Percentiles rank a stretch among this genome's conserved stretches.
These are phyloP conservation scores for Plectosphaerella sp. DNA, from an alignment of 2,329 filamentous ascomycete genomes.

Conservation along the genomic window DNA sequence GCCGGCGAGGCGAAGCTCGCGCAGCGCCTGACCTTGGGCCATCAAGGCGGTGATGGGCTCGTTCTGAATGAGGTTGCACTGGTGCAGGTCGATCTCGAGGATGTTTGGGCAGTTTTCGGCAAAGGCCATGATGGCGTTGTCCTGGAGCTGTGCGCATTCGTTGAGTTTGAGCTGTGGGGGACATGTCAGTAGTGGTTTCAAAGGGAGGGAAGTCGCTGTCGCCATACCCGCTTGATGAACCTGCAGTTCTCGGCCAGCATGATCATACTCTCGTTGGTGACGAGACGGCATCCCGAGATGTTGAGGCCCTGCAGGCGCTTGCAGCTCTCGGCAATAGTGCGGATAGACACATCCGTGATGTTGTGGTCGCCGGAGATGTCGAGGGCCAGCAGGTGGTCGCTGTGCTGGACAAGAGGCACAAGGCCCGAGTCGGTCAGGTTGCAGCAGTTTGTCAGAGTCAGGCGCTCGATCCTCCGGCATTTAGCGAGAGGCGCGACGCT, in stretches of 20 bases:
- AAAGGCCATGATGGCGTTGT: constrained; percentile 78
- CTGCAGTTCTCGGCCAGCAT: constrained; percentile 76
- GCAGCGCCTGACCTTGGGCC: constrained; percentile 72
- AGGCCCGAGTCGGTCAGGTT: constrained; percentile 81
- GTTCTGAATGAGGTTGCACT: constrained; percentile 77
- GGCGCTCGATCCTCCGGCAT: constrained; percentile 86
- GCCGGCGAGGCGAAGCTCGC: constrained; percentile 82
- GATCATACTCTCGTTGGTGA: constrained; percentile 83
- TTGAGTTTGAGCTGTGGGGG: constrained; percentile 81
- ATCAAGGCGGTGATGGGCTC: constrained; percentile 78
- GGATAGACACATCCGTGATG: constrained; percentile 78
- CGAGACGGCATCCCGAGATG: constrained; percentile 76
- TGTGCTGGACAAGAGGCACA: constrained; percentile 72
- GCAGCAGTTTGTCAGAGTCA: constrained; percentile 88
- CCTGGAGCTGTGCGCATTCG: constrained; percentile 79
- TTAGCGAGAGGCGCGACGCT: constrained; percentile 76
- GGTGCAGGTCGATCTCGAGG: constrained; percentile 91
- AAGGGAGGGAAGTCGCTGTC: neutral
- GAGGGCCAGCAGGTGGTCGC: constrained; percentile 76
- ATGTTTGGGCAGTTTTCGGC: constrained; percentile 87
- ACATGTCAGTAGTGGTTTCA: neutral
- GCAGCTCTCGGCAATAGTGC: constrained; percentile 76
- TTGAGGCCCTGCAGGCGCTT: constrained; percentile 86
- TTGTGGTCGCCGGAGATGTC: constrained; percentile 84
- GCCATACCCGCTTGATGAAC: constrained; percentile 76